Base-by-base conservation (phyloP, 2,329 filamentous ascomycete genomes). In the Talaromyces sp. region DNA sequence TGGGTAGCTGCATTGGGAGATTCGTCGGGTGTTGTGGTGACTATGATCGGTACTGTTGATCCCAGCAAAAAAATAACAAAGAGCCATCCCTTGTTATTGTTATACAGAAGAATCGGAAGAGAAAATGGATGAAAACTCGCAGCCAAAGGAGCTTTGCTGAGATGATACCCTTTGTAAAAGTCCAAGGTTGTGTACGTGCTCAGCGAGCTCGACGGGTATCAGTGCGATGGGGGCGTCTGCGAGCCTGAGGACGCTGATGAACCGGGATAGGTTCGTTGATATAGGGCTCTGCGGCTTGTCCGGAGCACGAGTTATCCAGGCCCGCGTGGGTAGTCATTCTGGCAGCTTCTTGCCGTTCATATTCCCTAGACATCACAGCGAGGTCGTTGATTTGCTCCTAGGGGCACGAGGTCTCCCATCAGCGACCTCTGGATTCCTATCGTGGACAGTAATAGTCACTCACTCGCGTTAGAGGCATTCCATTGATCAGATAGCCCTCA, bases 341-440 rank as follows among this genome's bases (percentile, higher is more conserved):
- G 43, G 76, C 67, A 8, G 77, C 73, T 59, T 78, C 76, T 60
- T 79, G 75, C 53, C 69, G 70, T 63, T 80, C 77, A 63, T 79
- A 80, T 62, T 78, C 75, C 53, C 73, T 67, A 10, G 77, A 79
- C 69, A 79, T 75, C 28, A 67, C 66, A 53, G 72, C 71, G n/a
- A 80, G 69, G 60, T 80, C 77, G 59, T 78, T 74, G 60, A 80
- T 79, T 75, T 80, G 77, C 65, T 76, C 71, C 77, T 80, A 56
- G 13, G 60, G 11, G 25, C 54, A 48, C 41, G 25, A 56, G 50
- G 46, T 31, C 56, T 17, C 36, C 45, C 43, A 60, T 57, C 59
- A 62, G 41, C 50, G 46, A 40, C 17, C 28, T 25, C 7, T 54
- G n/a, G 36, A 41, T 13, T 48, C 56, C 31, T 40, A 21, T 43